Conservation (phyloP, 306 rosid genomes). For the Vicia faba region DNA sequence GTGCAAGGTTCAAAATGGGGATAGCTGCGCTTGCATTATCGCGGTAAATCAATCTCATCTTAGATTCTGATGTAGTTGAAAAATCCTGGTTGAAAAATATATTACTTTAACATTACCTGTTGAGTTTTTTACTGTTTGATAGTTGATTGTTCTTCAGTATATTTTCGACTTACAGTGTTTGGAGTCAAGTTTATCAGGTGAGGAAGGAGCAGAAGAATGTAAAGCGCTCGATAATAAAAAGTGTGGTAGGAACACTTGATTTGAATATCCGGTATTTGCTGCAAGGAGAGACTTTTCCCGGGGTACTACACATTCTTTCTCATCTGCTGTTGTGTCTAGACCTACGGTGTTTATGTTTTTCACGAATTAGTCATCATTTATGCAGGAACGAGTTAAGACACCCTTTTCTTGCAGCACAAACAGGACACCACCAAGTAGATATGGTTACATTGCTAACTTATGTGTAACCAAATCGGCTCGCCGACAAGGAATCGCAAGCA, state of each 20-base stretch:
- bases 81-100: slow-evolving; percentile 19
- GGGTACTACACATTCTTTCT: slow-evolving; percentile 53
- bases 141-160: slow-evolving; percentile 29
- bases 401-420: slow-evolving; percentile 57
- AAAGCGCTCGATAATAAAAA: slow-evolving; percentile 61
- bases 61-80: slow-evolving; percentile 23
- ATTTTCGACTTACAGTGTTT: slow-evolving; percentile 39
- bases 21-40: slow-evolving; percentile 67
- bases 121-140: not conserved
- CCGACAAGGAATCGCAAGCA: slow-evolving; percentile 78
- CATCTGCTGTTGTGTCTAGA: slow-evolving; percentile 25
- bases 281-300: slow-evolving; percentile 90
- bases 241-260: slow-evolving; percentile 92
- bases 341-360: slow-evolving; percentile 23
- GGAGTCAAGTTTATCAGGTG: slow-evolving; percentile 66
- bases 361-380: slow-evolving; percentile 22
- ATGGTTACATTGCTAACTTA: slow-evolving; percentile 81
- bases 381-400: slow-evolving; percentile 70
- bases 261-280: slow-evolving; percentile 65
- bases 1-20: slow-evolving; percentile 49
- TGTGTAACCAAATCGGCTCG: slow-evolving; percentile 79
- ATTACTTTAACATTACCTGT: not conserved
- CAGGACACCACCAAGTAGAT: slow-evolving; percentile 57
- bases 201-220: slow-evolving; percentile 66
- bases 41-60: slow-evolving; percentile 53